A percentile compares a stretch with the other conserved stretches of the same genome.
These are phyloP conservation scores for Pseudoscleropodium purum DNA, from an alignment of 225 moss, liverwort and hornwort genomes.

Conservation along the genomic window DNA sequence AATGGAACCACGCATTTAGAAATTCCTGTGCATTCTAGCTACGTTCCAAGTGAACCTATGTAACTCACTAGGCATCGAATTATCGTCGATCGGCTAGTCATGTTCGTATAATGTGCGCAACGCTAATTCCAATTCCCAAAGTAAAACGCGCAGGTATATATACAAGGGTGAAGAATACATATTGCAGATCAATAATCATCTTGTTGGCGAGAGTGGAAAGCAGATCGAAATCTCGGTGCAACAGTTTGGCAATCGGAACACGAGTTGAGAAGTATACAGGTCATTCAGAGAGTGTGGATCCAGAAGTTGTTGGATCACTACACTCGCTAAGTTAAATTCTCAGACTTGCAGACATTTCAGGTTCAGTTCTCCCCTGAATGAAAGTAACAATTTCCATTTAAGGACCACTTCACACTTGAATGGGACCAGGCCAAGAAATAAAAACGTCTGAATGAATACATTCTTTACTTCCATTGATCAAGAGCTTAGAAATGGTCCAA, in stretches of 20 bases:
- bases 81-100: not conserved
- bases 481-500: not conserved
- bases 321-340: too few relatives aligned
- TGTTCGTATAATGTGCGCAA: not conserved
- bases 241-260: not conserved
- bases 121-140: not conserved
- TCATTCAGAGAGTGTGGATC: not conserved
- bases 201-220: not conserved
- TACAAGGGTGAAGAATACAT: not conserved
- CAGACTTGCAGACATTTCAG: not conserved
- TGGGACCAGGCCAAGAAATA: not conserved
- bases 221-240: not conserved
- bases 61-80: not conserved
- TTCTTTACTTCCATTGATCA: not conserved
- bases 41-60: not conserved
- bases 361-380: not conserved
- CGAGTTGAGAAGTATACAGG: not conserved
- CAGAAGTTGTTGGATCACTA: not conserved
- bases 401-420: not conserved
- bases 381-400: not conserved
- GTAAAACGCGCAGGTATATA: not conserved
- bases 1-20: not conserved
- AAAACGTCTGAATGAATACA: not conserved
- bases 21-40: not conserved
- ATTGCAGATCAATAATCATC: not conserved